phyloP scores from a whole-genome alignment of 306 rosid genomes.

The Citrullus colocynthis region DNA sequence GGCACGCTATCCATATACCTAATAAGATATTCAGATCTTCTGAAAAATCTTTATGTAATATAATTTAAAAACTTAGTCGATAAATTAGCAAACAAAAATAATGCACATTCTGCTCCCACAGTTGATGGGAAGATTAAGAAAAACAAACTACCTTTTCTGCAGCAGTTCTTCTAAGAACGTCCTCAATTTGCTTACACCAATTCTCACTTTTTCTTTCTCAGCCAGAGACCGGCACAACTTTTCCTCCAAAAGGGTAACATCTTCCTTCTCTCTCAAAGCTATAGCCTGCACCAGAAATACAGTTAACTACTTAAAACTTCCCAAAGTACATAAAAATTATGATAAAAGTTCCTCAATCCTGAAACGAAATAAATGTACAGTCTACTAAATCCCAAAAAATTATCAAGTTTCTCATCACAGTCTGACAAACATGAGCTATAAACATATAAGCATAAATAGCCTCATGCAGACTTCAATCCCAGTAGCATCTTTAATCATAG shows the following conservation, averaged over 20 bases:
- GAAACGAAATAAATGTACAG: neutral
- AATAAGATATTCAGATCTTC: constrained; percentile 17
- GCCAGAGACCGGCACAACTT: constrained; percentile 69
- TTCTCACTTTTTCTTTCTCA: constrained; percentile 70
- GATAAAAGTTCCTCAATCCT: neutral
- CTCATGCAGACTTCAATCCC: neutral
- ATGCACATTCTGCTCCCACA: neutral
- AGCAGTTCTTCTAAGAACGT: constrained; percentile 74
- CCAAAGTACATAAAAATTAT: neutral
- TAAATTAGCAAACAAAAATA: neutral
- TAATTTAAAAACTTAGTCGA: constrained; percentile 9
- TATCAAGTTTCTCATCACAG: neutral
- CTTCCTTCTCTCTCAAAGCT: constrained; percentile 69
- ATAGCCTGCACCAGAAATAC: constrained; percentile 49
- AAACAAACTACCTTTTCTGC: constrained; percentile 48
- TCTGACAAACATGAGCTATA: neutral
- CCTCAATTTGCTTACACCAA: constrained; percentile 89
- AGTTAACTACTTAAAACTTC: constrained; percentile 5
- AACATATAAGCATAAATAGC: neutral
- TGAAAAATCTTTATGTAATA: constrained; percentile 12
- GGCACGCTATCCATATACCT: constrained; percentile 93
- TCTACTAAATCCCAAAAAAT: neutral
- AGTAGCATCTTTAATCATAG: neutral
- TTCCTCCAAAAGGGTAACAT: constrained; percentile 68
- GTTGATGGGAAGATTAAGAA: neutral